Evolutionary conservation across 176 grass and related monocot species (phyloP).

Genomic region (Zizania latifolia): DNA sequence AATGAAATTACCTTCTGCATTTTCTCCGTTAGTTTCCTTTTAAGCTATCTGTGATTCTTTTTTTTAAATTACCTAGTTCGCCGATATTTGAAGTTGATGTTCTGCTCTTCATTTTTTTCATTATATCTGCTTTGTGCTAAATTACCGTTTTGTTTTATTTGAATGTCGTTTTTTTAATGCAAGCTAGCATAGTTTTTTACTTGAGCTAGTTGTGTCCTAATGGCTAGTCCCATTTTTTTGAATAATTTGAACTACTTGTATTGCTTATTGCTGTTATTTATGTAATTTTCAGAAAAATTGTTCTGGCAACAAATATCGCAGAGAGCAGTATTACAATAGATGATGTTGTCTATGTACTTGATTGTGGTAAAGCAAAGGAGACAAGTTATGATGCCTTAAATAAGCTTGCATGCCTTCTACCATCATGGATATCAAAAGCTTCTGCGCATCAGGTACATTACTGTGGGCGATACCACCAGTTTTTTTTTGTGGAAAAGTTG

Average conservation of each 20-base stretch:
- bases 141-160: conserved; percentile 3
- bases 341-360: conserved; percentile 96
- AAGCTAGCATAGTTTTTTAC: not conserved
- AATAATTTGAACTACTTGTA: not conserved
- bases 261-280: conserved; percentile 31
- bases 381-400: conserved; percentile 99
- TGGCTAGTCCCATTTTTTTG: not conserved
- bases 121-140: not conserved
- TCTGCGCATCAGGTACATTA: conserved; percentile 85
- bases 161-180: not conserved
- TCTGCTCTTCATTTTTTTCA: not conserved
- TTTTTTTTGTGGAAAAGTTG: conserved; percentile 1
- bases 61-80: not conserved
- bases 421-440: conserved; percentile 98
- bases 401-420: conserved; percentile 86
- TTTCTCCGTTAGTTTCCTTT: not conserved
- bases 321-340: conserved; percentile 98
- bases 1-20: not conserved
- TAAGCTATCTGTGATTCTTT: not conserved
- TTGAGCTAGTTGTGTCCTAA: not conserved
- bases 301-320: conserved; percentile 92
- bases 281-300: conserved; percentile 81
- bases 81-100: not conserved
- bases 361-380: conserved; percentile 97
- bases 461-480: not conserved